Evolutionary conservation across 495 filamentous ascomycete species (phyloP), one percentile per base, ranked within the genome.

Genomic region (Evernia prunastri): DNA sequence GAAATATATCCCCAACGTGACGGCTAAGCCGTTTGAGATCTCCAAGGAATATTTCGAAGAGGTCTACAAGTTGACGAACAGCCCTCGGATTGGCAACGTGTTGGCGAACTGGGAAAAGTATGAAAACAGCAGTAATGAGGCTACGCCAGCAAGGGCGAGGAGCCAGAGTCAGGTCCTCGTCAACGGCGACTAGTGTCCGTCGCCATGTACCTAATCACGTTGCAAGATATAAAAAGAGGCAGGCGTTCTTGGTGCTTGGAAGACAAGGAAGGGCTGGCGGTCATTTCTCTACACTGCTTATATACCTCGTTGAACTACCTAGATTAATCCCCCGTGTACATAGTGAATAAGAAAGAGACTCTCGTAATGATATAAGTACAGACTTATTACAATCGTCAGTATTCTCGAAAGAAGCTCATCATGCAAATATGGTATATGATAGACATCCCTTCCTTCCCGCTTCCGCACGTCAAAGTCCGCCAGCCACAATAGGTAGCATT

Each of bases 21-120:
- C 94, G 20, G 94, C 94, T 39, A 85, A 86, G 71, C 94, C 94
- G 20, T 98, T 98, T 74, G 89, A 94, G 73, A 82, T 98, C 56
- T 92, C 90, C 25, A 96, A 95, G 81, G 95, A 96, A 76, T 98
- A 98, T 79, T 98, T 98, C 75, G 92, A 98, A 81, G 93, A 97
- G 71, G 94, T 98, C 31, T 97, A 96, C 78, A 82, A 82, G 42
- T 79, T 98, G 68, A 98, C 94, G 8, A 97, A 91, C 73, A 92
- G 88, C 8, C 94, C 94, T 49, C 87, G 88, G 75, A 97, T 98
- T 70, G 91, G 88, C 39, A 82, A 89, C 64, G 87, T 98, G 67
- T 74, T 98, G 71, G 91, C 90, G 51, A 96, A 97, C 72, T 89
- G 85, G 85, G 84, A 87, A 29, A 85, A 81, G 72, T 88, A 86